phyloP scores from a whole-genome alignment of 371 early-diverging fungal genomes.

The Parasitella parasitica region DNA sequence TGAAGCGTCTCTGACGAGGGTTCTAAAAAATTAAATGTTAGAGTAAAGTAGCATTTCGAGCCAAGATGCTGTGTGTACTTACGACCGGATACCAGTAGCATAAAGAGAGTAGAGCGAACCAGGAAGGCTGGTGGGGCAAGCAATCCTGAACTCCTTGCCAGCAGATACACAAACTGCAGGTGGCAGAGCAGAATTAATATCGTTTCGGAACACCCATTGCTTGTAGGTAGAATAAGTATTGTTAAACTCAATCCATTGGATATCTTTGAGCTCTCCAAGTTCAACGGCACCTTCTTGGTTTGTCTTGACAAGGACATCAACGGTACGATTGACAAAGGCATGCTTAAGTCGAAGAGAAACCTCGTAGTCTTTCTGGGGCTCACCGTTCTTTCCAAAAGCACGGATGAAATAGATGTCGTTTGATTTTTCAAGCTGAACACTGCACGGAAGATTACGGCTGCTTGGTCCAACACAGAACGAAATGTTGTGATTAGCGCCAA shows the following conservation, averaged over 20 bases:
- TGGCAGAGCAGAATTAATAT: constrained; percentile 3
- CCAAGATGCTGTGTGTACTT: constrained; percentile 8
- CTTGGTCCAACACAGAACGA: background rate
- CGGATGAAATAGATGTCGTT: constrained; percentile 28
- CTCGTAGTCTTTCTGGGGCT: constrained; percentile 32
- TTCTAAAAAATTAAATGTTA: background rate
- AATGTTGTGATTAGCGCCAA: background rate
- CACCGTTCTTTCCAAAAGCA: constrained; percentile 58
- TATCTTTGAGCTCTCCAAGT: constrained; percentile 38
- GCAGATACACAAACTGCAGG: constrained; percentile 26
- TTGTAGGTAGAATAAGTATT: background rate
- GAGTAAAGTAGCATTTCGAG: background rate
- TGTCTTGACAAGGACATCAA: constrained; percentile 30
- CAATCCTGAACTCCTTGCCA: constrained; percentile 29
- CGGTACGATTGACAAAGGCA: constrained; percentile 1
- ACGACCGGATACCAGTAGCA: constrained; percentile 15
- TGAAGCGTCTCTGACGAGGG: background rate
- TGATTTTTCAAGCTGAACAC: constrained; percentile 1
- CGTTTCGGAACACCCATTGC: constrained; percentile 13
- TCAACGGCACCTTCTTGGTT: constrained; percentile 43
- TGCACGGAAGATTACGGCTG: background rate
- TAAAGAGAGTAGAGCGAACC: constrained; percentile 18
- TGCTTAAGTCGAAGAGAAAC: constrained; percentile 37
- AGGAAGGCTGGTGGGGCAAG: constrained; percentile 9
- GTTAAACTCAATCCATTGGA: constrained; percentile 8